Conservation (phyloP, 2,329 filamentous ascomycete species). For the Pseudocercospora eumusae region DNA sequence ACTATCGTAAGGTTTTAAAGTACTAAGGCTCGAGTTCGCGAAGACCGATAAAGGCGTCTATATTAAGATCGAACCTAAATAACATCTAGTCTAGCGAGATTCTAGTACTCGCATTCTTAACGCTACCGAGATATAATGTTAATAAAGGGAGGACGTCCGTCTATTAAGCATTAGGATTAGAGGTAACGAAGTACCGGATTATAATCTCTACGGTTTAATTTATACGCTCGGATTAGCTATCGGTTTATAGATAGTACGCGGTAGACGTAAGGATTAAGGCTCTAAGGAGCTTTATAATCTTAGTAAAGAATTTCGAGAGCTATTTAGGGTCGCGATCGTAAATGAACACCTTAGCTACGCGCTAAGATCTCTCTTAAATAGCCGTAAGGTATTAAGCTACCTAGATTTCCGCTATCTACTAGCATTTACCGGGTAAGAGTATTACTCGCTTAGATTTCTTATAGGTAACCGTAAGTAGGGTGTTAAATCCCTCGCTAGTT, state of each 20-base stretch:
- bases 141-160: background rate
- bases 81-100: background rate
- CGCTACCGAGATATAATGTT: background rate
- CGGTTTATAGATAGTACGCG: background rate
- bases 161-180: background rate
- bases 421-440: background rate
- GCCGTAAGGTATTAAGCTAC: background rate
- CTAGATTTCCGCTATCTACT: background rate
- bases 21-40: background rate
- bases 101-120: background rate
- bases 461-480: slow-evolving; percentile 7
- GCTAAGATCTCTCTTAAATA: background rate
- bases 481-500: background rate
- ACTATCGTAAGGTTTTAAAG: background rate
- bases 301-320: slow-evolving; percentile 8
- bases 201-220: background rate
- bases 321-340: slow-evolving; percentile 4
- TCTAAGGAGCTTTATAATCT: background rate
- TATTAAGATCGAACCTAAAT: background rate
- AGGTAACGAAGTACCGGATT: background rate
- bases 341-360: background rate
- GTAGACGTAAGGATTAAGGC: background rate
- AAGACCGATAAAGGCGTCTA: background rate
- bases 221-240: background rate
- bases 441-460: background rate